Evolutionary conservation across 192 early-diverging fungal species (phyloP).

Genomic region (Mortierella antarctica): DNA sequence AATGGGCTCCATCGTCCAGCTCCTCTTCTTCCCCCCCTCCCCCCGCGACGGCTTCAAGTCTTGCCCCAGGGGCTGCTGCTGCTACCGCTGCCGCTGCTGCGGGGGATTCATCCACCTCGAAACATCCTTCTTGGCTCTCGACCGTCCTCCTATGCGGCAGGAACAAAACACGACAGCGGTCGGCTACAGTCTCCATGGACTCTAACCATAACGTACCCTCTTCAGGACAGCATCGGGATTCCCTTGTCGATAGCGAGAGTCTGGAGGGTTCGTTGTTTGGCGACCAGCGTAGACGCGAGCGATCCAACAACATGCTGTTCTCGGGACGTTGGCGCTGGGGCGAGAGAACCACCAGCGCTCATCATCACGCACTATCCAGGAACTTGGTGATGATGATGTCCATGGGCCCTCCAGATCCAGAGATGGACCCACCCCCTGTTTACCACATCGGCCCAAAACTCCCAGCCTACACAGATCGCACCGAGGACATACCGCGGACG

Average conservation of each 20-base stretch:
- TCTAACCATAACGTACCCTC: too few species aligned
- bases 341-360: background rate
- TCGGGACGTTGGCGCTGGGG: constrained; percentile 11
- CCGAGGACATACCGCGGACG: constrained; percentile 6
- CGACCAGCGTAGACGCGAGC: background rate
- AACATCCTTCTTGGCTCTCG: too few species aligned
- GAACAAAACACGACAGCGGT: too few species aligned
- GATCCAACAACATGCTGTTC: background rate
- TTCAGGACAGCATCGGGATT: background rate
- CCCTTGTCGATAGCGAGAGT: background rate
- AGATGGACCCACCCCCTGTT: constrained; percentile 25
- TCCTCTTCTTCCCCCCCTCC: background rate
- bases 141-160: too few species aligned
- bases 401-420: background rate
- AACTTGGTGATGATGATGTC: background rate
- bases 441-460: constrained; percentile 17
- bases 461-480: constrained; percentile 3
- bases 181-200: too few species aligned
- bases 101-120: too few species aligned
- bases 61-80: too few species aligned
- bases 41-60: background rate
- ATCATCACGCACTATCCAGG: background rate
- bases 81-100: too few species aligned
- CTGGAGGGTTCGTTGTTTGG: background rate
- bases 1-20: background rate